These are phyloP conservation scores for Talaromyces adpressus DNA, from an alignment of 495 filamentous ascomycete species.

Conservation along the genomic window DNA sequence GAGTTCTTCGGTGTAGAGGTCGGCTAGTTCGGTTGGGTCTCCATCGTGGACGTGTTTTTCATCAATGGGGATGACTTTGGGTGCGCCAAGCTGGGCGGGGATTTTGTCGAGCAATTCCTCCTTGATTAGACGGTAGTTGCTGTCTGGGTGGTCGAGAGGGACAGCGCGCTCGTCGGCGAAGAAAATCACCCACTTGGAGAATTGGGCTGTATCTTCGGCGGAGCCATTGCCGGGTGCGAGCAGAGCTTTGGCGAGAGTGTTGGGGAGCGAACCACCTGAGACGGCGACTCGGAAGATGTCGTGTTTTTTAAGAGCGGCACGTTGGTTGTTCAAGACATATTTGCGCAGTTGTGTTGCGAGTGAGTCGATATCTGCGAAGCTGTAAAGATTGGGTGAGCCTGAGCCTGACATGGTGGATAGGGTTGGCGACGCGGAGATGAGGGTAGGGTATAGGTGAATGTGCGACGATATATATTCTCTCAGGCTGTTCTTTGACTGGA, in stretches of 20 bases:
- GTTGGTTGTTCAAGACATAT: constrained; percentile 76
- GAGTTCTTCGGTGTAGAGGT: constrained; percentile 85
- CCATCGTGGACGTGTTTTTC: constrained; percentile 62
- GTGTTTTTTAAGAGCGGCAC: constrained; percentile 71
- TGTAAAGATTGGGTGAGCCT: constrained; percentile 73
- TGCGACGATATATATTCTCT: background rate
- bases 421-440: background rate
- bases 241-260: constrained; percentile 74
- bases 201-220: constrained; percentile 58
- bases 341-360: constrained; percentile 69
- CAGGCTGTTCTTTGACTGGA: too few species aligned
- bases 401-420: constrained; percentile 38
- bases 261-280: constrained; percentile 89
- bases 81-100: constrained; percentile 53
- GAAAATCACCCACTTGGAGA: constrained; percentile 93
- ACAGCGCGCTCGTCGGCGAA: constrained; percentile 97
- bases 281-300: constrained; percentile 81
- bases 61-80: constrained; percentile 75
- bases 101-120: constrained; percentile 83
- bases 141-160: constrained; percentile 83
- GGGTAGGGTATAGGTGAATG: background rate
- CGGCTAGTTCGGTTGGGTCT: constrained; percentile 86
- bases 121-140: constrained; percentile 87
- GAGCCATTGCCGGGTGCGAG: constrained; percentile 51
- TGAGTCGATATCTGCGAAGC: constrained; percentile 58